A percentile compares a stretch with the other conserved stretches of the same genome.
phyloP scores from a whole-genome alignment of 108 stramenopile species.

The Skeletonema marinoi region DNA sequence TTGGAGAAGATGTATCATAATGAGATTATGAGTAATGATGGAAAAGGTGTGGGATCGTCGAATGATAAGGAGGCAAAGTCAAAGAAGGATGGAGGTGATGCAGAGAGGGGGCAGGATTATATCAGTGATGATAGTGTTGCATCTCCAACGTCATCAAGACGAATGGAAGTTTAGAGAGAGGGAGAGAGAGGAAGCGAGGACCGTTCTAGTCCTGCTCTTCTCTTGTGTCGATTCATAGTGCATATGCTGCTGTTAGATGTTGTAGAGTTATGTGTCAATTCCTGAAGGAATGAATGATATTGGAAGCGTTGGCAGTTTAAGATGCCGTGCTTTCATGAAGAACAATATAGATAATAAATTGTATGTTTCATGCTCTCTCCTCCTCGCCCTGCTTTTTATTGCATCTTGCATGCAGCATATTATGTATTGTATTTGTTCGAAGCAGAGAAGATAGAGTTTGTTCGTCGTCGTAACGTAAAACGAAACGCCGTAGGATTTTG shows the following conservation, averaged over 20 bases:
- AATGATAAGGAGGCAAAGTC: not conserved
- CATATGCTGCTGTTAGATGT: not conserved
- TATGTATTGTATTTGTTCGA: no score
- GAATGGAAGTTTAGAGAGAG: not conserved
- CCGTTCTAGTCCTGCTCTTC: not conserved
- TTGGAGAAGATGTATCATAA: not conserved
- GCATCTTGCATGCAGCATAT: no score
- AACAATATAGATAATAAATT: no score
- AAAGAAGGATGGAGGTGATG: not conserved
- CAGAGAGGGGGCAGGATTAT: not conserved
- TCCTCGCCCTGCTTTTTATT: no score
- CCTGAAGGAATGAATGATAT: no score
- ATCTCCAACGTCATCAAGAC: not conserved
- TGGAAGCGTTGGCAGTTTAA: no score
- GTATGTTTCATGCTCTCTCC: no score
- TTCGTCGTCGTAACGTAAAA: no score
- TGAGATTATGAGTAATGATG: not conserved
- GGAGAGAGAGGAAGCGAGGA: not conserved
- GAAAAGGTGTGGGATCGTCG: no score
- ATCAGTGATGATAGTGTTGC: conserved; percentile 3
- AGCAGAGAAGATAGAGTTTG: no score
- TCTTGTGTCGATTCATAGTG: not conserved
- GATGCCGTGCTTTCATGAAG: no score
- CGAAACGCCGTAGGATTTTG: no score
- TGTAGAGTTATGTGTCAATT: not conserved